phyloP scores from a whole-genome alignment of 768 basidiomycete species.

The Termitomyces sp. region DNA sequence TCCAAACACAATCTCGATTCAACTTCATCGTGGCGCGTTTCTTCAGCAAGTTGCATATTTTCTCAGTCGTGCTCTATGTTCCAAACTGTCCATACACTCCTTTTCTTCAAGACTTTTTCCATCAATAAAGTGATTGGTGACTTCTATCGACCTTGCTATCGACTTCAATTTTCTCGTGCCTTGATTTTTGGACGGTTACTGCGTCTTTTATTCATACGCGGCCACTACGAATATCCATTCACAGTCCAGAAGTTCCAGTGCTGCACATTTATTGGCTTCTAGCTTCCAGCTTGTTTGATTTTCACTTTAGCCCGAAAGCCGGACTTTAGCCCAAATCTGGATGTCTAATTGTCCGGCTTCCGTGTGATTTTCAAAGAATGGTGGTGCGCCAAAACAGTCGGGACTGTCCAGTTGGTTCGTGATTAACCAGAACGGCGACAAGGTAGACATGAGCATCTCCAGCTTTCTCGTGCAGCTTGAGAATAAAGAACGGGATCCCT shows the following conservation, averaged over 20 bases:
- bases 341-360: not conserved
- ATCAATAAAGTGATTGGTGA: not conserved
- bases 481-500: not conserved
- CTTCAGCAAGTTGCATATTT: not conserved
- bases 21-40: not conserved
- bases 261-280: not conserved
- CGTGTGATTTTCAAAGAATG: not conserved
- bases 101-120: not conserved
- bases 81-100: not conserved
- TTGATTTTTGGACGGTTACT: not conserved
- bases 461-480: too few species aligned
- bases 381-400: not conserved
- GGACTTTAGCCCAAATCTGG: not conserved
- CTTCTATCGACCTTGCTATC: not conserved
- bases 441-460: not conserved
- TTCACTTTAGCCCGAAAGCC: not conserved
- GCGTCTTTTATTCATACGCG: not conserved
- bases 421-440: not conserved
- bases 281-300: not conserved
- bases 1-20: not conserved
- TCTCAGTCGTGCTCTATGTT: too few species aligned
- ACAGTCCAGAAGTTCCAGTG: not conserved
- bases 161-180: not conserved
- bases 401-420: not conserved
- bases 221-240: not conserved